Percentiles rank a stretch among this genome's conserved stretches.
Evolutionary conservation across 2,329 filamentous ascomycete genomes (phyloP).

Genomic region (Trichophaea hybrida): DNA sequence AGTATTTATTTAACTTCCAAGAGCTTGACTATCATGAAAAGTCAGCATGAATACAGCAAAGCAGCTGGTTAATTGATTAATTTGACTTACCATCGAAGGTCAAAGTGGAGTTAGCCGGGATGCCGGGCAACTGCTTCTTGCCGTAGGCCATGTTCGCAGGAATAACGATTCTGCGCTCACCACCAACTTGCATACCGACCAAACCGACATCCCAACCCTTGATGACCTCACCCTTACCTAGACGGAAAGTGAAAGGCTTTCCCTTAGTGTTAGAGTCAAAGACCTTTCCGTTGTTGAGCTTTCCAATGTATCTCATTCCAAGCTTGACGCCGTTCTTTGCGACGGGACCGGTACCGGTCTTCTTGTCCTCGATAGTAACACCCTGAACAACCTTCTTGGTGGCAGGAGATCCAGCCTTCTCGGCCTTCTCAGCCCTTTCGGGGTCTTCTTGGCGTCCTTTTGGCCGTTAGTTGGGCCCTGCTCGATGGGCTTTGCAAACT

Average conservation of each 20-base stretch:
- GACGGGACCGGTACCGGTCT: slow-evolving; percentile 66
- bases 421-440: slow-evolving; percentile 36
- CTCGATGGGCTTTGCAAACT: slow-evolving; percentile 98
- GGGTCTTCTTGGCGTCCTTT: slow-evolving; percentile 37
- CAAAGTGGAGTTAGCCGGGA: slow-evolving; percentile 80
- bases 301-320: slow-evolving; percentile 95
- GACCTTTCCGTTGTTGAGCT: slow-evolving; percentile 83
- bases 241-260: slow-evolving; percentile 91
- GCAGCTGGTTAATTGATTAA: neutral
- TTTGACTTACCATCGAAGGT: slow-evolving; percentile 52
- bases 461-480: slow-evolving; percentile 72
- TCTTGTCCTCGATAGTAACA: slow-evolving; percentile 90
- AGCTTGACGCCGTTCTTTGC: slow-evolving; percentile 85
- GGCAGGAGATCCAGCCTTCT: slow-evolving; percentile 41
- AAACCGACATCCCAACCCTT: slow-evolving; percentile 97
- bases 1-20: slow-evolving; percentile 60
- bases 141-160: slow-evolving; percentile 82
- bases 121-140: slow-evolving; percentile 64
- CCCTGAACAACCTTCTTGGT: slow-evolving; percentile 61
- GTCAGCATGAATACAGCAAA: neutral
- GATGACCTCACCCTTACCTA: slow-evolving; percentile 89
- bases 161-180: slow-evolving; percentile 83
- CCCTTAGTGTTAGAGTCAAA: slow-evolving; percentile 99
- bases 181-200: slow-evolving; percentile 79
- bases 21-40: slow-evolving; percentile 46